Evolutionary conservation across 2,329 filamentous ascomycete genomes (phyloP), one percentile per base, ranked within the genome.

Genomic region (Botrytis squamosa): DNA sequence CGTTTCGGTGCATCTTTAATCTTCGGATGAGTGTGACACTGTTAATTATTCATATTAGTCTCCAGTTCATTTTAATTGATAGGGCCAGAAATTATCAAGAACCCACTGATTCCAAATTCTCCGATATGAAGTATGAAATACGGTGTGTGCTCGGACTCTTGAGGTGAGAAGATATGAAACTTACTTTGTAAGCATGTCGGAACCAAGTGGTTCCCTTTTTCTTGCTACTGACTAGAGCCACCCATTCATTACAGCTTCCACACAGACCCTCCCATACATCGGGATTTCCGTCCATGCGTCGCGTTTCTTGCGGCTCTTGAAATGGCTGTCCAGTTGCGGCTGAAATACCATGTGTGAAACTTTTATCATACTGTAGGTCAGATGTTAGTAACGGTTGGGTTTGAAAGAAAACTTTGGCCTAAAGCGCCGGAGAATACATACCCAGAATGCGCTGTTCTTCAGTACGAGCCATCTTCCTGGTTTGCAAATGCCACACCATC

Each of bases 201-300:
- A 95, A 97, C 93, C 93, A 97, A 5, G 93, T 95, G 1, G 93
- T 97, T n/a, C 93, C 93, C 84, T 95, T 95, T 85, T 95, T 95
- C 84, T 95, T 95, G 81, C 91, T 94, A 84, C 92, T 95, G 60
- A 94, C 92, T 52, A 95, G 85, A 20, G 91, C 90, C 77, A 95
- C 91, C 92, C 92, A 95, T 75, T 94, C 91, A 77, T 91, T 91
- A 83, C 92, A 95, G 80, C 89, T 91, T 68, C 91, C 89, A 79
- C 93, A 95, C 9, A 94, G 85, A 3, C 91, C 93, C 80, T 95
- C 92, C 91, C 91, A 94, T 5, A 94, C 91, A 80, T 94, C 92
- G 5, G 92, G 89, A 79, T 94, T 95, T 57, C 92, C 91, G 80
- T 94, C 92, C 85, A 93, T 93, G 68, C 93, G 87, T 74, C 92